Conservation (phyloP, 495 filamentous ascomycete genomes). For the Lophiotrema nucula region DNA sequence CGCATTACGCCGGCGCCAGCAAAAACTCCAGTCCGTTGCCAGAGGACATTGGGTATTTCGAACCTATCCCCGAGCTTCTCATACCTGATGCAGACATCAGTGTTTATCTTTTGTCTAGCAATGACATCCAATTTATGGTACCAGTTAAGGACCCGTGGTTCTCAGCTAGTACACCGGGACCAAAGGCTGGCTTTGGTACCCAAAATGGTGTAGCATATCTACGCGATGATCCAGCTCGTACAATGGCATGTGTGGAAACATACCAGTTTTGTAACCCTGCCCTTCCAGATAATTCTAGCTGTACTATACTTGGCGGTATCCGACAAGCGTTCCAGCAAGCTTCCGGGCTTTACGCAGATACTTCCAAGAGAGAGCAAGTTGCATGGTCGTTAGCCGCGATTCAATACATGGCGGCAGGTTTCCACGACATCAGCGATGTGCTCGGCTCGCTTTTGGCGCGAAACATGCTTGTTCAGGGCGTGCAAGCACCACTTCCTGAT, state of each 20-base stretch:
- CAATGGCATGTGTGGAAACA: neutral
- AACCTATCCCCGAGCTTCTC: neutral
- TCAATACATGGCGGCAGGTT: too few relatives aligned
- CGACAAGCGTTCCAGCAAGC: too few relatives aligned
- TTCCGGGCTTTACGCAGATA: too few relatives aligned
- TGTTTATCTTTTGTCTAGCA: neutral
- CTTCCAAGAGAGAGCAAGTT: too few relatives aligned
- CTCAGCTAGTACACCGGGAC: neutral
- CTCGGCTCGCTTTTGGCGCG: too few relatives aligned
- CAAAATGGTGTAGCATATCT: neutral
- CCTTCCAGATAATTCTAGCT: neutral
- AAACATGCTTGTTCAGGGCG: too few relatives aligned
- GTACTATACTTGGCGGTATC: neutral
- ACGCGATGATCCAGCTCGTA: neutral
- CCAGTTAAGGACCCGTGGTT: constrained; percentile 5
- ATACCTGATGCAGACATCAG: neutral
- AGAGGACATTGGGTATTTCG: too few relatives aligned
- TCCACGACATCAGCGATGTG: too few relatives aligned
- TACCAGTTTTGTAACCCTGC: constrained; percentile 2
- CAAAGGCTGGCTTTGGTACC: too few relatives aligned
- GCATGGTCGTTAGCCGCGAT: too few relatives aligned
- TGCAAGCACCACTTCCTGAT: constrained; percentile 6
- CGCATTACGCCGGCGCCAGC: too few relatives aligned
- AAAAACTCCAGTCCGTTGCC: too few relatives aligned
- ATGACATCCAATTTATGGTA: neutral